Evolutionary conservation across 768 basidiomycete genomes (phyloP), one percentile per base, ranked within the genome.

Genomic region (Panaeolus cyanescens): DNA sequence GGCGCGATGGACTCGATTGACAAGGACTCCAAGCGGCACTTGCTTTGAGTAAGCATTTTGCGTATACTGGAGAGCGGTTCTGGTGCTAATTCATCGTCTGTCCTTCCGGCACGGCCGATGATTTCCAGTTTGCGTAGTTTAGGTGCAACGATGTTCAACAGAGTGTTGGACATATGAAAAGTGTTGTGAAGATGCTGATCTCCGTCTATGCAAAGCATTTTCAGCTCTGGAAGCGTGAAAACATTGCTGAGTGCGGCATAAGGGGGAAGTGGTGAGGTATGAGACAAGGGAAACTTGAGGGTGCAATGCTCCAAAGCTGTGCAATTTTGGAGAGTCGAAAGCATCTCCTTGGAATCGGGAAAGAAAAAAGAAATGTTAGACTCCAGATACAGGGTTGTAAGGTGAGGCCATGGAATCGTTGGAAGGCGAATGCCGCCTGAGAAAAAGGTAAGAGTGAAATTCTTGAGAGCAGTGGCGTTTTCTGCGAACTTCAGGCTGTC

Each of bases 361-460:
- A 71, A 74, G 61, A 72, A 74, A 55, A 72, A 74, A 1, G 67
- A 60, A 20, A 72, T 64, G 59, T 72, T 72, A 34, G 71, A 67
- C 58, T 74, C 72, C 56, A 74, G 70, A 56, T 66, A 71, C n/a
- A 74, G 59, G 7, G 56, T 59, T 22, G 66, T 70, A 30, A 74
- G 64, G 37, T 66, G 65, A 8, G 64, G 58, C 67, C 68, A 71
- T 10, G 68, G 66, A n/a, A 74, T 64, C 2, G 64, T 63, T 4
- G 72, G 72, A 2, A 74, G 61, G 5, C 62, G 67, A 22, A 74
- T 68, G 2, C 67, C 68, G 37, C 72, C 72, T 7, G 66, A 65
- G 61, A 71, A 71, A 54, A 68, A 71, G 2, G 70, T 71, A 19
- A 74, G 63, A n/a, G 61, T 63, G 60, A 74, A 71, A 32, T 60